Conservation (phyloP, 108 stramenopile species). For the Skeletonema marinoi region DNA sequence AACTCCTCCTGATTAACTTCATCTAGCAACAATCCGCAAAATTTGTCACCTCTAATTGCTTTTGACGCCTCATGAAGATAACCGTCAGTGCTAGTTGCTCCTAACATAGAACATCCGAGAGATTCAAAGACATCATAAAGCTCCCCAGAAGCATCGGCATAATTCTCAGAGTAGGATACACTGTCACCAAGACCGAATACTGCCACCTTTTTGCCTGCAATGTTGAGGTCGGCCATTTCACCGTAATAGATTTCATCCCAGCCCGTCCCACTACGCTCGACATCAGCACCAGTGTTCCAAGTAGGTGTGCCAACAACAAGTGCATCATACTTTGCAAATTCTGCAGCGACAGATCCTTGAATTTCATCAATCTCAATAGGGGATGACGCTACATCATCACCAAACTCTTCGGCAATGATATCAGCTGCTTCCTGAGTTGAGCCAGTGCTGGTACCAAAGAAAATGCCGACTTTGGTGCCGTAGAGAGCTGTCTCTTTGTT, state of each 20-base stretch:
- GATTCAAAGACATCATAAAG: constrained; percentile 84
- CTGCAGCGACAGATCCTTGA: constrained; percentile 56
- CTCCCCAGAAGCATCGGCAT: constrained; percentile 89
- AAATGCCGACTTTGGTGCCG: constrained; percentile 64
- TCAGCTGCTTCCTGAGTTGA: constrained; percentile 74
- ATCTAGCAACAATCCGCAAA: constrained; percentile 85
- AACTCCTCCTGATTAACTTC: constrained; percentile 87
- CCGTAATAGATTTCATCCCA: constrained; percentile 91
- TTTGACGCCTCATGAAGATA: constrained; percentile 86
- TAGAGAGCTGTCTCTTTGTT: constrained; percentile 1
- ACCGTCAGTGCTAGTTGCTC: constrained; percentile 76
- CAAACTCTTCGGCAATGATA: constrained; percentile 64
- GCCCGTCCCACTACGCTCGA: constrained; percentile 84
- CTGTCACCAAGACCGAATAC: constrained; percentile 90
- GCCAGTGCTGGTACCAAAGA: constrained; percentile 83
- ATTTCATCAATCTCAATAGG: constrained; percentile 81
- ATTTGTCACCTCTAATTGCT: constrained; percentile 80
- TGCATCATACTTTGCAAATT: constrained; percentile 72
- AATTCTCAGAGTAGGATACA: constrained; percentile 79
- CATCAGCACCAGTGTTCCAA: constrained; percentile 83
- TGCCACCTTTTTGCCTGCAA: constrained; percentile 81
- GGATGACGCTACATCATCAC: constrained; percentile 63
- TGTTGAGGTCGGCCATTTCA: constrained; percentile 56
- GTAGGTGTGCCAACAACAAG: constrained; percentile 77
- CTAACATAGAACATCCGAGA: constrained; percentile 81